phyloP scores from a whole-genome alignment of 2,329 filamentous ascomycete species.

The Fusarium longipes region DNA sequence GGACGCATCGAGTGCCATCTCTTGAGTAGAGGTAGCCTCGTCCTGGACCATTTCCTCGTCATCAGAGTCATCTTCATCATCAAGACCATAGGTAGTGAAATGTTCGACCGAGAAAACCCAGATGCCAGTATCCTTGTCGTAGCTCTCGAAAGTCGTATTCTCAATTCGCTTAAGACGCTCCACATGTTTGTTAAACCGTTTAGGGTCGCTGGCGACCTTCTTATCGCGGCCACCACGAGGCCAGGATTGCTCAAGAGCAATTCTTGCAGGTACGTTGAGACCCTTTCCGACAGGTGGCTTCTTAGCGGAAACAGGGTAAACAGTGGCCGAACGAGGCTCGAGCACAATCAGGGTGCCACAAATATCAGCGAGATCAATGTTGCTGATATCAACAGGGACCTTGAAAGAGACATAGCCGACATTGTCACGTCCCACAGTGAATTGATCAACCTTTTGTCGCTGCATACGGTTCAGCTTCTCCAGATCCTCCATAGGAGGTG shows the following conservation, averaged over 20 bases:
- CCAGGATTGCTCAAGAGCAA: conserved; percentile 93
- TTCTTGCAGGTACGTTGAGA: conserved; percentile 89
- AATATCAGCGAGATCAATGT: conserved; percentile 82
- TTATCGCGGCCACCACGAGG: conserved; percentile 74
- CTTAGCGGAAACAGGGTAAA: conserved; percentile 79
- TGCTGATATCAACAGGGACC: conserved; percentile 83
- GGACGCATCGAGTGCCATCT: conserved; percentile 38
- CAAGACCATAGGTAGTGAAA: conserved; percentile 94
- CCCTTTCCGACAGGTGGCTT: conserved; percentile 90
- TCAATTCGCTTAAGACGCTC: conserved; percentile 81
- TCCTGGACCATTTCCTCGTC: conserved; percentile 55
- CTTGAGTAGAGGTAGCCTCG: conserved; percentile 32
- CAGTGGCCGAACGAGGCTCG: conserved; percentile 82
- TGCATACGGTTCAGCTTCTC: conserved; percentile 83
- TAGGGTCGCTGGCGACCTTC: conserved; percentile 65
- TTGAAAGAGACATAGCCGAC: conserved; percentile 87
- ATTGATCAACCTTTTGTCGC: conserved; percentile 76
- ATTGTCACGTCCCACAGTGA: conserved; percentile 84
- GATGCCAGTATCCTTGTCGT: conserved; percentile 80
- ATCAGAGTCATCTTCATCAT: conserved; percentile 76
- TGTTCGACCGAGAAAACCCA: conserved; percentile 97
- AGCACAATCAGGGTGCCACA: conserved; percentile 81
- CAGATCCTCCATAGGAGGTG: conserved; percentile 79
- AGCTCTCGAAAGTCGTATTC: conserved; percentile 84
- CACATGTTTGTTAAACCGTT: conserved; percentile 82